Conservation (phyloP, 306 rosid genomes). For the Malus sylvestris region DNA sequence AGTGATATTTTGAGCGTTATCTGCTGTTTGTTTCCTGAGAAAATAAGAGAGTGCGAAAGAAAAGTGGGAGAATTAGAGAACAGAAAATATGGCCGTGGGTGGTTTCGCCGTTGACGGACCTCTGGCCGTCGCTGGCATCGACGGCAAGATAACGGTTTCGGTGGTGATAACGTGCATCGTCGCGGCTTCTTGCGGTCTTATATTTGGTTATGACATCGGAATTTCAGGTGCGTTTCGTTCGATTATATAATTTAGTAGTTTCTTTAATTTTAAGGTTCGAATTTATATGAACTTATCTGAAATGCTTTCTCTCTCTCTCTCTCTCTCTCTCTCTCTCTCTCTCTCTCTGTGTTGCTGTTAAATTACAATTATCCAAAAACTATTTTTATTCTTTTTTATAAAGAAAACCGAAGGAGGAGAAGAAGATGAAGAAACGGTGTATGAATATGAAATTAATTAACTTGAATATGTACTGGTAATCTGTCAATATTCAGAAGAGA, state of each 20-base stretch:
- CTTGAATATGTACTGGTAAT: neutral
- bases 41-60: neutral
- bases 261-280: neutral
- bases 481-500: neutral
- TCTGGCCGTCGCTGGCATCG: neutral
- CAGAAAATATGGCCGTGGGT: conserved; percentile 43
- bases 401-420: neutral
- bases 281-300: neutral
- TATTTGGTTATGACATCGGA: conserved; percentile 65
- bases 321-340: neutral
- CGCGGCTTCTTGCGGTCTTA: conserved; percentile 65
- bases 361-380: neutral
- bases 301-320: no score
- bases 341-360: neutral
- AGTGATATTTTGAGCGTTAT: neutral
- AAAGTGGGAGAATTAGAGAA: neutral
- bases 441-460: neutral
- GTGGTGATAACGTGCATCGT: conserved; percentile 58
- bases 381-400: no score
- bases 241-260: neutral
- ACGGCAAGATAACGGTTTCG: conserved; percentile 43
- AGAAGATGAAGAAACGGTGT: neutral
- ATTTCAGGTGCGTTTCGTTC: conserved; percentile 41
- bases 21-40: neutral
- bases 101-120: conserved; percentile 34